A percentile compares a stretch with the other conserved stretches of the same genome.
These are phyloP conservation scores for Boletus eberwhitei DNA, from an alignment of 768 basidiomycete genomes.

Conservation along the genomic window DNA sequence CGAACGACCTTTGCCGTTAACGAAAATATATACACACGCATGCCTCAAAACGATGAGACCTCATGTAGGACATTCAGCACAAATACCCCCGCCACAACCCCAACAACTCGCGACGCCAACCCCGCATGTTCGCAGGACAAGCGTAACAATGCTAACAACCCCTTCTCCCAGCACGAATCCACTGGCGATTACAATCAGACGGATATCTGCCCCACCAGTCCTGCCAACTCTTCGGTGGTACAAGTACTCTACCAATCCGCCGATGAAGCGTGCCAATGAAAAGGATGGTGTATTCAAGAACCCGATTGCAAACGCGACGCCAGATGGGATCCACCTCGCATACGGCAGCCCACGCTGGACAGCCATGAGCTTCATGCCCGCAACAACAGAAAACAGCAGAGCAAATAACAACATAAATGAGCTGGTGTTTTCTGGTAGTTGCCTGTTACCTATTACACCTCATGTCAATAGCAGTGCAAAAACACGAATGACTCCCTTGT, in stretches of 20 bases:
- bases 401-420: slow-evolving; percentile 81
- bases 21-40: slow-evolving; percentile 6
- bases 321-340: slow-evolving; percentile 84
- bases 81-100: slow-evolving; percentile 78
- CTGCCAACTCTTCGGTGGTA: slow-evolving; percentile 55
- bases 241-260: slow-evolving; percentile 76
- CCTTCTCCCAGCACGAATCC: slow-evolving; percentile 97
- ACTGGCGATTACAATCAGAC: slow-evolving; percentile 83
- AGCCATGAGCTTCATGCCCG: slow-evolving; percentile 63
- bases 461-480: slow-evolving; percentile 1
- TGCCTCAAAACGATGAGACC: neutral
- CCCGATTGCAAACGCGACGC: slow-evolving; percentile 92
- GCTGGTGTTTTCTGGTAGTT: slow-evolving; percentile 71
- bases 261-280: slow-evolving; percentile 85
- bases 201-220: slow-evolving; percentile 55
- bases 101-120: slow-evolving; percentile 77
- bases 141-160: slow-evolving; percentile 76
- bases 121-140: slow-evolving; percentile 71
- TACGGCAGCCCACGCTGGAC: slow-evolving; percentile 46
- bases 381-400: slow-evolving; percentile 61
- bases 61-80: slow-evolving; percentile 60
- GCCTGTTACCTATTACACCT: slow-evolving; percentile 61
- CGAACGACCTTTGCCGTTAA: slow-evolving; percentile 1
- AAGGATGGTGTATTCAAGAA: slow-evolving; percentile 96
- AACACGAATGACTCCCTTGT: too few relatives aligned